Evolutionary conservation across 1,284 basidiomycete species (phyloP).

Genomic region (Naganishia cerealis): DNA sequence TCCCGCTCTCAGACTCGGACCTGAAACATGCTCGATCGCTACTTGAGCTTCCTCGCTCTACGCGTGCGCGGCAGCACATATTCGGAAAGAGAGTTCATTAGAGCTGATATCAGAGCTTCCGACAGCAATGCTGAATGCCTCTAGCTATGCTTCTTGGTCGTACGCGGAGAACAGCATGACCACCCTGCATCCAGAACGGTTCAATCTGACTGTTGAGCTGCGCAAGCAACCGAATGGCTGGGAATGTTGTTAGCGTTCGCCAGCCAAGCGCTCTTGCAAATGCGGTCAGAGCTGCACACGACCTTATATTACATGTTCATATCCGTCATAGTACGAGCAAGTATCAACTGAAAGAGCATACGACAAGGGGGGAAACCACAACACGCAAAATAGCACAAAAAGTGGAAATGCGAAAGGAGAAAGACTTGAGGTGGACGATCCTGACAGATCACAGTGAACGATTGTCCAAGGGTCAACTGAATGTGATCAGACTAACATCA

Average conservation of each 20-base stretch:
- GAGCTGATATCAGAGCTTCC: no score
- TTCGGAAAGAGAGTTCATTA: neutral
- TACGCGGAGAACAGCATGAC: no score
- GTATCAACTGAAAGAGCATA: slow-evolving; percentile 2
- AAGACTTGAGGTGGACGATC: neutral
- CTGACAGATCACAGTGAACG: neutral
- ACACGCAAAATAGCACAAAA: slow-evolving; percentile 5
- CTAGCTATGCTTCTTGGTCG: no score
- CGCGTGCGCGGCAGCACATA: neutral
- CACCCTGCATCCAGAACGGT: no score
- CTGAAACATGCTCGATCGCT: slow-evolving; percentile 28
- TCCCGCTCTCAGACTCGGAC: neutral
- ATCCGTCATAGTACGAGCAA: slow-evolving; percentile 20
- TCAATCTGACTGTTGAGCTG: no score
- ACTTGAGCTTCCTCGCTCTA: no score
- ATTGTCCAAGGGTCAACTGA: neutral
- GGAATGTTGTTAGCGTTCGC: neutral
- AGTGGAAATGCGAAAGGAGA: neutral
- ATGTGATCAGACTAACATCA: neutral
- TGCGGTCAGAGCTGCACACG: neutral
- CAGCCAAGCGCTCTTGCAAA: neutral
- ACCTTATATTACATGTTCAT: slow-evolving; percentile 23
- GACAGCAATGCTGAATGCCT: no score
- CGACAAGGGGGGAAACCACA: slow-evolving; percentile 9
- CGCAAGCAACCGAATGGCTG: no score